These are phyloP conservation scores for Castanea mollissima DNA, from an alignment of 306 rosid genomes.

Conservation along the genomic window DNA sequence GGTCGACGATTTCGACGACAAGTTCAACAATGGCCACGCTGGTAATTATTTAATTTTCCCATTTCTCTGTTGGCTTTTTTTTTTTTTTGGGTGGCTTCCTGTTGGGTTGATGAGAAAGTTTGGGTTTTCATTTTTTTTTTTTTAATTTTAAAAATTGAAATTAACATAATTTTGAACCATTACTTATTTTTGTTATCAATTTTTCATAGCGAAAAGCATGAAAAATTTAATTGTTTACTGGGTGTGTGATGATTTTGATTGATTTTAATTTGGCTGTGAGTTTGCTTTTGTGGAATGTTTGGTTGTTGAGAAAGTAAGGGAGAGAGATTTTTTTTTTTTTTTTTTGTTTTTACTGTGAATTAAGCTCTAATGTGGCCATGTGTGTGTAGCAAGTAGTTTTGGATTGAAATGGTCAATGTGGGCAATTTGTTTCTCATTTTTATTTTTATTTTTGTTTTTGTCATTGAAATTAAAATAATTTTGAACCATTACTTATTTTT, in stretches of 20 bases:
- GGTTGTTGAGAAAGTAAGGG: slow-evolving; percentile 4
- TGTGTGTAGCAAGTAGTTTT: background rate
- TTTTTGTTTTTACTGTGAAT: background rate
- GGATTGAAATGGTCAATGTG: background rate
- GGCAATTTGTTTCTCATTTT: slow-evolving; percentile 13
- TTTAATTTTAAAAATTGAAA: background rate
- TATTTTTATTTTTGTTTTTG: background rate
- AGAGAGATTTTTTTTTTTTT: background rate
- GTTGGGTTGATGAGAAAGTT: background rate
- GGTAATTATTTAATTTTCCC: slow-evolving; percentile 30
- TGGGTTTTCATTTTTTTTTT: background rate
- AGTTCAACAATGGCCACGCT: slow-evolving; percentile 38
- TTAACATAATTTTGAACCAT: no score
- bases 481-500: no score
- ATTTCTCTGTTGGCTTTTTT: background rate
- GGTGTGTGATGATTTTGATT: background rate
- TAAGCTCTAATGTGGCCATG: background rate
- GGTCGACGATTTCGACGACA: slow-evolving; percentile 22
- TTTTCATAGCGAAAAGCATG: no score
- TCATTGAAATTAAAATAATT: no score
- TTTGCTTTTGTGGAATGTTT: slow-evolving; percentile 2
- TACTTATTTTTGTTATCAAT: no score
- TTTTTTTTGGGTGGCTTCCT: background rate
- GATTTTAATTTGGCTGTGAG: background rate
- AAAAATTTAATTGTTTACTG: background rate